Percentiles rank a stretch among this genome's conserved stretches.
Conservation (phyloP, 2,329 filamentous ascomycete species). For the Aspergillus aculeatus region DNA sequence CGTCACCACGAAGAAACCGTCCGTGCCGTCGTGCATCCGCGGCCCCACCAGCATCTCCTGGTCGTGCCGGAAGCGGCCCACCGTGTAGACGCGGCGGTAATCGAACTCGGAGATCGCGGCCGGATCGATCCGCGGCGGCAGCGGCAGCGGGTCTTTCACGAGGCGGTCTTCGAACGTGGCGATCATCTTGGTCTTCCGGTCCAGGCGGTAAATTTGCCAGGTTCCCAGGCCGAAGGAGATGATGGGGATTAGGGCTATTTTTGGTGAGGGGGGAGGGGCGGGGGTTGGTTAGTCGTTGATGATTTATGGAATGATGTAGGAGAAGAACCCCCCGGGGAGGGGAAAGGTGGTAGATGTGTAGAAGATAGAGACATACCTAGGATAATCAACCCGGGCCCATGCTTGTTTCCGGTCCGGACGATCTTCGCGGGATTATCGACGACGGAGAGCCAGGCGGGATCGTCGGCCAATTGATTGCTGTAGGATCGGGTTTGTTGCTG, state of each 20-base stretch:
- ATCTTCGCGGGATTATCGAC: conserved; percentile 82
- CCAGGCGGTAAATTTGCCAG: conserved; percentile 91
- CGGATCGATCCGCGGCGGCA: conserved; percentile 80
- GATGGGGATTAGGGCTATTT: conserved; percentile 73
- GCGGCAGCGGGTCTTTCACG: conserved; percentile 76
- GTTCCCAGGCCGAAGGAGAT: conserved; percentile 87
- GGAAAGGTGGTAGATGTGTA: no score
- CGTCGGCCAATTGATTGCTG: conserved; percentile 55
- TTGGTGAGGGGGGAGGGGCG: not conserved
- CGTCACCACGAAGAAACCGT: conserved; percentile 89
- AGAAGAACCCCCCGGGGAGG: no score
- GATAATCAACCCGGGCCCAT: conserved; percentile 78
- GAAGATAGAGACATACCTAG: conserved; percentile 54
- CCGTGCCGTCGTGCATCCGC: conserved; percentile 80
- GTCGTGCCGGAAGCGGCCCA: conserved; percentile 76
- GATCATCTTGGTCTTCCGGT: conserved; percentile 91
- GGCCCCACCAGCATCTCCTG: conserved; percentile 96
- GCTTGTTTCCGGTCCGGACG: conserved; percentile 70
- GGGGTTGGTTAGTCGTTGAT: not conserved
- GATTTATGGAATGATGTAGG: not conserved
- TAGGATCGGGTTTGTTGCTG: conserved; percentile 43
- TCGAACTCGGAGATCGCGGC: conserved; percentile 85
- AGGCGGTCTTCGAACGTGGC: conserved; percentile 91
- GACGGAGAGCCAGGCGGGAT: conserved; percentile 78
- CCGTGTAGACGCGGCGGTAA: conserved; percentile 77